phyloP scores from a whole-genome alignment of 257 asterid species.

The Gardenia jasminoides region DNA sequence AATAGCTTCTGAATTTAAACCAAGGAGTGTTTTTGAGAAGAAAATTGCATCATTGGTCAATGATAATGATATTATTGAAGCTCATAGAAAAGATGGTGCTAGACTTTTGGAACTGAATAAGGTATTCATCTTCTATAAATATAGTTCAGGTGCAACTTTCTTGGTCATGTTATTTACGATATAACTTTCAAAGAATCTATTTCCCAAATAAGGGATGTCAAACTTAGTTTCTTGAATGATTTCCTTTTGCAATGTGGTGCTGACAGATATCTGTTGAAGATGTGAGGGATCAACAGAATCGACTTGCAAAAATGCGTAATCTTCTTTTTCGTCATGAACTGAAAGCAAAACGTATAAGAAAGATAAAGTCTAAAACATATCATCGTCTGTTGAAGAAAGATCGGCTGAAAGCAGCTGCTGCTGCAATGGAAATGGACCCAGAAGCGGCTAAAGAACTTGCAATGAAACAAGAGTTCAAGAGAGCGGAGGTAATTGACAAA shows the following conservation, averaged over 20 bases:
- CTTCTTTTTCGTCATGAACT: conserved; percentile 82
- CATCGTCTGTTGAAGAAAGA: conserved; percentile 77
- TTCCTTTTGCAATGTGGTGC: neutral
- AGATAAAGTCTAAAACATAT: conserved; percentile 87
- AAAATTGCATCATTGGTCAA: conserved; percentile 66
- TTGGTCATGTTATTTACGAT: neutral
- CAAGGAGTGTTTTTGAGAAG: conserved; percentile 89
- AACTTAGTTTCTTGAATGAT: neutral
- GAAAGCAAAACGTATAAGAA: conserved; percentile 72
- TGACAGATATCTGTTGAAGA: conserved; percentile 76
- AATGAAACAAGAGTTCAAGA: conserved; percentile 67
- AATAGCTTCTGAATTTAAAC: conserved; percentile 86
- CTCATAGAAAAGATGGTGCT: conserved; percentile 84
- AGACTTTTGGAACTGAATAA: conserved; percentile 89
- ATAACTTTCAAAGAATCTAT: neutral
- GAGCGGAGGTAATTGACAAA: conserved; percentile 65
- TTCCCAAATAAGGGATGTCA: neutral
- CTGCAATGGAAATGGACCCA: conserved; percentile 62
- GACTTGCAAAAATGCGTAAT: conserved; percentile 79
- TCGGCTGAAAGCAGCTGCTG: conserved; percentile 48
- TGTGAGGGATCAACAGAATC: conserved; percentile 55
- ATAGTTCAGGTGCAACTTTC: neutral
- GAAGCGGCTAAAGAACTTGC: conserved; percentile 86
- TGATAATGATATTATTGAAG: conserved; percentile 70
- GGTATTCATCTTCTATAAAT: conserved; percentile 33